Evolutionary conservation across 441 rosid genomes (phyloP).

Genomic region (Geranium incanum): DNA sequence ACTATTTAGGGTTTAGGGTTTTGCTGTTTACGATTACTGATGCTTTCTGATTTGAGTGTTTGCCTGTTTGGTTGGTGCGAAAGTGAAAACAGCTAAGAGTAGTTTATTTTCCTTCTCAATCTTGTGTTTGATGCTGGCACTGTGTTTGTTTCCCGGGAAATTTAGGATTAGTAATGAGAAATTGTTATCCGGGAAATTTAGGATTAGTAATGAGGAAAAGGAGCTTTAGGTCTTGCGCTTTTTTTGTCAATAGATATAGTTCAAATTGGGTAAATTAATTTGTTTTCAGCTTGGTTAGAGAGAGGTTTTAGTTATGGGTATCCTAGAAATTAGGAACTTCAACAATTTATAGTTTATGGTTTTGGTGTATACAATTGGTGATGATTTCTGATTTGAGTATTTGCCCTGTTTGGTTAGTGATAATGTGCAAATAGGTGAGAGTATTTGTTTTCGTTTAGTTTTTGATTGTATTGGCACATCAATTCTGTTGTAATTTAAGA

Average conservation of each 20-base stretch:
- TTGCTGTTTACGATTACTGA: background rate
- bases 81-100: background rate
- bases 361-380: background rate
- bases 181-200: background rate
- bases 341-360: background rate
- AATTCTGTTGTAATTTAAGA: too few species aligned
- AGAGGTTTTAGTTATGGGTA: background rate
- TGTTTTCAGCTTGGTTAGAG: background rate
- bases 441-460: background rate
- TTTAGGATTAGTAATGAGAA: background rate
- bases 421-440: background rate
- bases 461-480: too few species aligned
- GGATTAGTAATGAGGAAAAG: background rate
- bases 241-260: background rate
- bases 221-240: background rate
- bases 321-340: background rate
- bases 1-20: background rate
- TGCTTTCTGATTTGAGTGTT: background rate
- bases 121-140: too few species aligned
- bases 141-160: background rate
- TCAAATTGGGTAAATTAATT: background rate
- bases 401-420: conserved; percentile 2
- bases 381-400: background rate
- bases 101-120: background rate
- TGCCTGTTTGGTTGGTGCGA: background rate